phyloP scores from a whole-genome alignment of 1,284 basidiomycete genomes.

The Schizophyllum commune region DNA sequence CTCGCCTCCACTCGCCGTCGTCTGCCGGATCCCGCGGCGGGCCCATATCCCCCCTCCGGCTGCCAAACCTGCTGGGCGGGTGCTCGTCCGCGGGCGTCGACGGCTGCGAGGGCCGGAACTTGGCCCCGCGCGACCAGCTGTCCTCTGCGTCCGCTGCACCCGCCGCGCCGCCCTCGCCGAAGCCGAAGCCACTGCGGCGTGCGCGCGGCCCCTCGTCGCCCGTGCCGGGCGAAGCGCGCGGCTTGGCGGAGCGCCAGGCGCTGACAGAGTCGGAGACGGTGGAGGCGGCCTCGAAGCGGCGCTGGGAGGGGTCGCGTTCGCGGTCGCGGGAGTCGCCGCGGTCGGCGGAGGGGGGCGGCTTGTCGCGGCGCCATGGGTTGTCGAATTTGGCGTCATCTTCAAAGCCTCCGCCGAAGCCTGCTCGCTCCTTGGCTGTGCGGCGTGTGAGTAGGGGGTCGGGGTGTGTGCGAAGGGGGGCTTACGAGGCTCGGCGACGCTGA shows the following conservation, averaged over 20 bases:
- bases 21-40: constrained; percentile 42
- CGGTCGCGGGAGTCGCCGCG: constrained; percentile 19
- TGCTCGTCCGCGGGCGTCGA: constrained; percentile 22
- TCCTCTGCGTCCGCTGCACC: constrained; percentile 72
- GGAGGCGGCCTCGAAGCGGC: constrained; percentile 49
- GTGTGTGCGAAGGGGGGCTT: constrained; percentile 26
- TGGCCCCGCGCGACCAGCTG: constrained; percentile 62
- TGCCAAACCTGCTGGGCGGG: constrained; percentile 41
- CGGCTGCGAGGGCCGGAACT: constrained; percentile 47
- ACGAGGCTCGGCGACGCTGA: constrained; percentile 96
- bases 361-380: constrained; percentile 81
- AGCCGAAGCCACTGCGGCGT: constrained; percentile 43
- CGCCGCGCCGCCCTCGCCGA: constrained; percentile 41
- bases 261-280: constrained; percentile 46
- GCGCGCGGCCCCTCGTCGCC: not conserved
- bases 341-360: constrained; percentile 63
- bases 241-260: constrained; percentile 63
- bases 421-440: constrained; percentile 61
- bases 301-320: constrained; percentile 51
- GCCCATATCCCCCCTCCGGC: constrained; percentile 42
- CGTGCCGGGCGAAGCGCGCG: not conserved
- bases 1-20: constrained; percentile 56
- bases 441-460: constrained; percentile 6
- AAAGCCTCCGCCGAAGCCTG: constrained; percentile 42
- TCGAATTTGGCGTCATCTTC: constrained; percentile 72